A percentile compares a stretch with the other conserved stretches of the same genome.
These are phyloP conservation scores for Conringia planisiliqua DNA, from an alignment of 345 rosid species.

Conservation along the genomic window DNA sequence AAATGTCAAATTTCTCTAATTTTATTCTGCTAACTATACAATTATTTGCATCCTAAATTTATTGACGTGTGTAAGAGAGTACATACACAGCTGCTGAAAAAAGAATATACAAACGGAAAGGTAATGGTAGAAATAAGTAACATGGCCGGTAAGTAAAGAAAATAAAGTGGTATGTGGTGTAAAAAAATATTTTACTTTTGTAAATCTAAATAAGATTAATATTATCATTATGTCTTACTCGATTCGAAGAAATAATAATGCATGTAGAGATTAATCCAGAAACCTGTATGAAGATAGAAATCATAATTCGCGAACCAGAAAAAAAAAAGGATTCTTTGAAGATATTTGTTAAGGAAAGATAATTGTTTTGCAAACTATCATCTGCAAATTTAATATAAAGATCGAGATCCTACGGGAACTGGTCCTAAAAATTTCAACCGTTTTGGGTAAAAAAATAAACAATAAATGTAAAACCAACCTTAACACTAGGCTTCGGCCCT, in stretches of 20 bases:
- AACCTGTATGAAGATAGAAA: no score
- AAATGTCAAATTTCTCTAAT: no score
- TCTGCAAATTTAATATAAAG: no score
- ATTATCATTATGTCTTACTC: background rate
- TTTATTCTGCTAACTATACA: no score
- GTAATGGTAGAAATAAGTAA: background rate
- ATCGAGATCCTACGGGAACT: no score
- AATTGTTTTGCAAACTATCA: no score
- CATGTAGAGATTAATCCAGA: background rate
- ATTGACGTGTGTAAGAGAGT: background rate
- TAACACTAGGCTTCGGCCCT: background rate
- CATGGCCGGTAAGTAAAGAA: background rate
- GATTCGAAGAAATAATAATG: background rate
- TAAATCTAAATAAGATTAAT: background rate
- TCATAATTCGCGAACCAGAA: background rate
- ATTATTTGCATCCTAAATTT: no score
- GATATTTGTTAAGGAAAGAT: background rate
- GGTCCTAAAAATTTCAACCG: no score
- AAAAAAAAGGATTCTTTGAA: no score
- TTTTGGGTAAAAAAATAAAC: no score
- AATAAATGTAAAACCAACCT: no score
- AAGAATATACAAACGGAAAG: background rate
- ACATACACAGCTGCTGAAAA: background rate
- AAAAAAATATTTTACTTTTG: background rate
- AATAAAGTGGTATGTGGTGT: background rate